A percentile compares a stretch with the other conserved stretches of the same genome.
phyloP scores from a whole-genome alignment of 2,329 filamentous ascomycete genomes.

The Colletotrichum sp. region DNA sequence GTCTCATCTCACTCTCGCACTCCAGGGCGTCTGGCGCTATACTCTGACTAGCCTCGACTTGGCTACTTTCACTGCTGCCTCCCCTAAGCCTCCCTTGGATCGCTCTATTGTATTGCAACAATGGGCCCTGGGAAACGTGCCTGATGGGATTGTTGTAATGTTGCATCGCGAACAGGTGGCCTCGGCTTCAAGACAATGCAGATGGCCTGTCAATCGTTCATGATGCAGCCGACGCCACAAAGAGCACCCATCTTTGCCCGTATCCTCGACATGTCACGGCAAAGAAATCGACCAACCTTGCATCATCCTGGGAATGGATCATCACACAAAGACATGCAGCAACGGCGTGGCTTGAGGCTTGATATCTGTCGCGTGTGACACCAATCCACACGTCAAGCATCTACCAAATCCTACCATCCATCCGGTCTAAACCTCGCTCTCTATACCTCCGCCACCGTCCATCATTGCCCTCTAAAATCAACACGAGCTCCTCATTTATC shows the following conservation, averaged over 20 bases:
- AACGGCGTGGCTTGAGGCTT: background rate
- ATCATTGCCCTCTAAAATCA: conserved; percentile 32
- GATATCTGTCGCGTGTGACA: background rate
- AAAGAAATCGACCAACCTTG: background rate
- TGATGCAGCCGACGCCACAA: background rate
- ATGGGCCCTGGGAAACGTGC: background rate
- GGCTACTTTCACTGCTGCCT: background rate
- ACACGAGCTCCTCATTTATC: conserved; percentile 28
- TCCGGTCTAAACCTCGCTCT: background rate
- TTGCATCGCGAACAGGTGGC: background rate
- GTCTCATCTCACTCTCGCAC: background rate
- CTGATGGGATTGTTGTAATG: background rate
- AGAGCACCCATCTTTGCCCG: accelerated
- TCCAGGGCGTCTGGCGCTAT: background rate
- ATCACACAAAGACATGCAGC: background rate
- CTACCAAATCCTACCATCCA: background rate
- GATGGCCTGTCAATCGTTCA: background rate
- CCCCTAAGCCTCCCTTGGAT: background rate
- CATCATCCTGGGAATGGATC: background rate
- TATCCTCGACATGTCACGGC: background rate
- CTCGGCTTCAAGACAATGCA: background rate
- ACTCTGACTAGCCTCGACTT: background rate
- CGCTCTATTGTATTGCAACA: background rate
- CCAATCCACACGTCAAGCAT: accelerated
- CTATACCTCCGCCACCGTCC: background rate